Conservation (phyloP, 108 stramenopile species). For the Schizochytrium sp. region DNA sequence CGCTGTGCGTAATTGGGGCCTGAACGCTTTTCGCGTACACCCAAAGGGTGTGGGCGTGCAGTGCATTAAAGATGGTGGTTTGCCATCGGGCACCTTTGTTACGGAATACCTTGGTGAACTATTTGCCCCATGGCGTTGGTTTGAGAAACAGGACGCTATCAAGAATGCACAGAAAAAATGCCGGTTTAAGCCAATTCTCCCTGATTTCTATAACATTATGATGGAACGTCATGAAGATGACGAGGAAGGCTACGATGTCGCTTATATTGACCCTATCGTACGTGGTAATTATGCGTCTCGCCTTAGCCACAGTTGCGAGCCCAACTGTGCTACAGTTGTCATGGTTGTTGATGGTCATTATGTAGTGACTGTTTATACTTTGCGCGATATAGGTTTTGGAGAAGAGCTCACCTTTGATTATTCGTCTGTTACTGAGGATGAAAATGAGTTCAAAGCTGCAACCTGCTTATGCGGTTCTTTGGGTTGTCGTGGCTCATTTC, state of each 20-base stretch:
- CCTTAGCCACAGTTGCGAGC: slow-evolving; percentile 63
- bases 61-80: slow-evolving; percentile 59
- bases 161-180: slow-evolving; percentile 63
- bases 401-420: slow-evolving; percentile 67
- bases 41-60: slow-evolving; percentile 67
- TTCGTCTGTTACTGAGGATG: slow-evolving; percentile 63
- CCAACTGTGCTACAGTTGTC: slow-evolving; percentile 64
- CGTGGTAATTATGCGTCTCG: slow-evolving; percentile 54
- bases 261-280: slow-evolving; percentile 53
- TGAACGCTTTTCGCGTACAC: slow-evolving; percentile 62
- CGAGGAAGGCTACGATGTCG: slow-evolving; percentile 62
- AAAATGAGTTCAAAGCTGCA: slow-evolving; percentile 64
- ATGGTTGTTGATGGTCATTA: slow-evolving; percentile 61
- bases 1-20: slow-evolving; percentile 57
- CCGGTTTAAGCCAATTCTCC: slow-evolving; percentile 64
- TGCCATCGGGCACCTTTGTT: slow-evolving; percentile 58
- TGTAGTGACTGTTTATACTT: slow-evolving; percentile 59
- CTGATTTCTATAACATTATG: slow-evolving; percentile 69
- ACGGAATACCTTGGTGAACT: slow-evolving; percentile 68
- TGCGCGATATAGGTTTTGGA: slow-evolving; percentile 63
- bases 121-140: slow-evolving; percentile 67
- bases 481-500: slow-evolving; percentile 65
- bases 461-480: slow-evolving; percentile 64
- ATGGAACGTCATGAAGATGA: slow-evolving; percentile 66
- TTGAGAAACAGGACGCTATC: slow-evolving; percentile 63